A percentile compares a stretch with the other conserved stretches of the same genome.
Conservation (phyloP, 208 protist genomes). For the Tritrichomonas musculus region DNA sequence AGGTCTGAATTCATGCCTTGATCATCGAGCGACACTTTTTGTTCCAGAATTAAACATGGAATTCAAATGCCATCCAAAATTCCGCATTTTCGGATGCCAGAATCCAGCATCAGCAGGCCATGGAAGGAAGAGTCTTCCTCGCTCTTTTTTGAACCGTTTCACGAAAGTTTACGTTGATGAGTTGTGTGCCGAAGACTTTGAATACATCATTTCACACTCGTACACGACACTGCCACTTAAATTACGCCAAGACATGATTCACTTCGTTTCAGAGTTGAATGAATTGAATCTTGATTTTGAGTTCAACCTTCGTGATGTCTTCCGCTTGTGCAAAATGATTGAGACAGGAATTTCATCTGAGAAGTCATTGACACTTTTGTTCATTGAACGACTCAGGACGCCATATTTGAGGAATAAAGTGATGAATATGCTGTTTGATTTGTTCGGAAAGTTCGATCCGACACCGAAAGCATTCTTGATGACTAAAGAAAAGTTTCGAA, state of each 20-base stretch:
- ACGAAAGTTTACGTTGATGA: slow-evolving; percentile 65
- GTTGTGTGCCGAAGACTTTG: slow-evolving; percentile 43
- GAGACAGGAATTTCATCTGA: background rate
- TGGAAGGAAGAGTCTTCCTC: slow-evolving; percentile 96
- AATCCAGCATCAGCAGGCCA: slow-evolving; percentile 91
- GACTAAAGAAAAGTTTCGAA: background rate
- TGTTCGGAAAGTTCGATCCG: slow-evolving; percentile 36
- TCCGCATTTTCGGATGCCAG: slow-evolving; percentile 98
- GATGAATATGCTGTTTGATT: background rate
- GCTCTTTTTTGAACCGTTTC: slow-evolving; percentile 99
- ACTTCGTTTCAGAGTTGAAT: slow-evolving; percentile 40
- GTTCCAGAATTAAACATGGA: slow-evolving; percentile 70
- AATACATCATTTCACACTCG: slow-evolving; percentile 39
- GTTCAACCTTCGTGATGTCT: slow-evolving; percentile 99
- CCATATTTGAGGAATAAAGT: slow-evolving; percentile 49
- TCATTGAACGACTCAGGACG: slow-evolving; percentile 57
- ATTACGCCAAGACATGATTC: slow-evolving; percentile 37
- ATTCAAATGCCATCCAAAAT: slow-evolving; percentile 66
- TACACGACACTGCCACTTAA: background rate
- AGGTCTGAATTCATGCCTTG: slow-evolving; percentile 98
- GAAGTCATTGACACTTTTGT: slow-evolving; percentile 1
- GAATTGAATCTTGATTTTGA: slow-evolving; percentile 75
- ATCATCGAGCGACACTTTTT: slow-evolving; percentile 85
- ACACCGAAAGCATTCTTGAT: background rate
- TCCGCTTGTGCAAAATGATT: slow-evolving; percentile 89